Base-by-base conservation (phyloP, 495 filamentous ascomycete species). In the Polyplosphaeria fusca region DNA sequence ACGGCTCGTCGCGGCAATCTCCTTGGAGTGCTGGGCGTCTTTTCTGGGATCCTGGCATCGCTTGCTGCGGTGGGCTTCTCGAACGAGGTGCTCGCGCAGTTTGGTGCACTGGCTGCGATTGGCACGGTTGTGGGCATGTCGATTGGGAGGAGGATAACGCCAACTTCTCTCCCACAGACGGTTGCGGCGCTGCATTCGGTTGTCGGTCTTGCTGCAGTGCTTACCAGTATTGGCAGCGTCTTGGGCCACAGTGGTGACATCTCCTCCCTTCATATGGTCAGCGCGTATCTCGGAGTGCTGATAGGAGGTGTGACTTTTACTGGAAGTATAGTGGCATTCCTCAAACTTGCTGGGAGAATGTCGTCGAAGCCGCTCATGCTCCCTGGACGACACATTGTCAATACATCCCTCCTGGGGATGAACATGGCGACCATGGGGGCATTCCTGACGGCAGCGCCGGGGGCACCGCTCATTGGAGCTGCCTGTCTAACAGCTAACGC, bases 221-320 rank as follows among this genome's bases (percentile, higher is more conserved):
- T 92, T 58, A 92, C 88, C 24, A 89, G 86, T 67, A 85, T 89
- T 52, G 88, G 87, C 32, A 89, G 86, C 57, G 87, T 91, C 16
- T 78, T 92, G 79, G 83, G 81, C 23, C 76, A 82, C 35, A 74
- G 88, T 16, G 71, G 72, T 11, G 51, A 89, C 47, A 77, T 89
- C 16, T 78, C 86, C 4, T 86, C 80, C 5, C 73, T 92, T 2
- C 87, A 92, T 61, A 74, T 92, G 65, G 85, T 90, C 22, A 85
- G 86, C 11, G 88, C 83, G 0, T 92, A 92, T 58, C 68, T 91
- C 5, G 88, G 88, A 42, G 87, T 92, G 12, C 71, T 92, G 0
- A 89, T 92, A 52, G 86, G 62, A 40, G 88, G 88, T 52, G 80
- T 92, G 37, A 92, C 88, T 0, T 92, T 92, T 66, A 92, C 88